Evolutionary conservation across 805 yeast genomes (phyloP).

Genomic region (Pichia nanzhaoensis): DNA sequence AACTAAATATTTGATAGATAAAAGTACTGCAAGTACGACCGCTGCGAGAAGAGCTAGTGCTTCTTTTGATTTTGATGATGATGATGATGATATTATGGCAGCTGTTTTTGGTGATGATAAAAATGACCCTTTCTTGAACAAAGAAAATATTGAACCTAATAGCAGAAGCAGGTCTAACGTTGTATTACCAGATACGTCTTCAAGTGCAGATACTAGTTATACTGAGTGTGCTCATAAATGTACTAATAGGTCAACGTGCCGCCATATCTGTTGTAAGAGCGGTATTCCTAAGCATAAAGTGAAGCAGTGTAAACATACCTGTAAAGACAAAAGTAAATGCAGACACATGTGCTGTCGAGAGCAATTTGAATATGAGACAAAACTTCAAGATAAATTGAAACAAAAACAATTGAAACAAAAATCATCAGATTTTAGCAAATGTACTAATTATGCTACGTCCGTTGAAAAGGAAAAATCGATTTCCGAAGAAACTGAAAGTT

Average conservation of each 20-base stretch:
- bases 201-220: conserved; percentile 5
- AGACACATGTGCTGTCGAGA: conserved; percentile 30
- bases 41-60: neutral
- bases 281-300: conserved; percentile 24
- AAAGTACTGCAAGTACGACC: neutral
- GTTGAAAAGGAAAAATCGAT: neutral
- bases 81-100: conserved; percentile 17
- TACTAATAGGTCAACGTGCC: conserved; percentile 33
- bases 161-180: neutral
- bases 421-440: conserved; percentile 1
- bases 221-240: conserved; percentile 38
- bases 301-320: conserved; percentile 34
- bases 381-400: neutral
- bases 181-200: neutral
- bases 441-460: neutral
- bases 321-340: conserved; percentile 35
- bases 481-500: neutral
- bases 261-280: conserved; percentile 43
- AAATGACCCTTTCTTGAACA: too few species aligned
- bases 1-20: neutral
- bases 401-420: neutral
- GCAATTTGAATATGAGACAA: conserved; percentile 7
- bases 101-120: conserved; percentile 20
- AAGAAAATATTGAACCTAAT: neutral
- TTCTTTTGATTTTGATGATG: conserved; percentile 9